Evolutionary conservation across 208 protist genomes (phyloP).

Genomic region (Acanthamoeba triangularis): DNA sequence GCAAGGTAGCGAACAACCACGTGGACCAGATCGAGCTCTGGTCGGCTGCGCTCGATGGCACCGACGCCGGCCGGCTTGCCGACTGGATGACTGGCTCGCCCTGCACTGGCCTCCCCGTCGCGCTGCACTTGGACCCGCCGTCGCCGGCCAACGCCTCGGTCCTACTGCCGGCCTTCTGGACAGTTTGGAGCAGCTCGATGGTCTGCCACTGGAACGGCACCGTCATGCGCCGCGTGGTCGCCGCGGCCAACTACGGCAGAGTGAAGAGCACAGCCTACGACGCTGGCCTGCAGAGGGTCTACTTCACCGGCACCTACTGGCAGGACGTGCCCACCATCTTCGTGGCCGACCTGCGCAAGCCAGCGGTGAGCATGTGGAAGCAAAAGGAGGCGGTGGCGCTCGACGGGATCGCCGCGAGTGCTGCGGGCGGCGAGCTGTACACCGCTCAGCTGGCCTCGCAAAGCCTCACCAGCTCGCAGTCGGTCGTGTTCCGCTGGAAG

Average conservation of each 20-base stretch:
- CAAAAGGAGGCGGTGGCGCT: background rate
- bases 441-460: background rate
- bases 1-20: background rate
- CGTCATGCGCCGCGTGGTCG: background rate
- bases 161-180: background rate
- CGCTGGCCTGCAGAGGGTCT: background rate
- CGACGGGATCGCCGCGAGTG: background rate
- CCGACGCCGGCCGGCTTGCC: background rate
- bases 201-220: conserved; percentile 25
- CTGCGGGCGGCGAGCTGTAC: background rate
- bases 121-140: background rate
- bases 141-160: background rate
- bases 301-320: background rate
- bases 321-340: background rate
- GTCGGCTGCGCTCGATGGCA: background rate
- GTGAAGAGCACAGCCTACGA: background rate
- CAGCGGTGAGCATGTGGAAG: background rate
- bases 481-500: background rate
- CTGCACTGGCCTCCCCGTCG: background rate
- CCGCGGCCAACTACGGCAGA: background rate
- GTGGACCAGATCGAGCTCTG: background rate
- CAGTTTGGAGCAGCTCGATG: background rate
- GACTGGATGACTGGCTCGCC: background rate
- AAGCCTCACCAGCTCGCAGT: background rate
- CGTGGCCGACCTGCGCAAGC: background rate